A percentile compares a stretch with the other conserved stretches of the same genome.
Conservation (phyloP, 78 protist species). For the Pelomyxa schiedti region DNA sequence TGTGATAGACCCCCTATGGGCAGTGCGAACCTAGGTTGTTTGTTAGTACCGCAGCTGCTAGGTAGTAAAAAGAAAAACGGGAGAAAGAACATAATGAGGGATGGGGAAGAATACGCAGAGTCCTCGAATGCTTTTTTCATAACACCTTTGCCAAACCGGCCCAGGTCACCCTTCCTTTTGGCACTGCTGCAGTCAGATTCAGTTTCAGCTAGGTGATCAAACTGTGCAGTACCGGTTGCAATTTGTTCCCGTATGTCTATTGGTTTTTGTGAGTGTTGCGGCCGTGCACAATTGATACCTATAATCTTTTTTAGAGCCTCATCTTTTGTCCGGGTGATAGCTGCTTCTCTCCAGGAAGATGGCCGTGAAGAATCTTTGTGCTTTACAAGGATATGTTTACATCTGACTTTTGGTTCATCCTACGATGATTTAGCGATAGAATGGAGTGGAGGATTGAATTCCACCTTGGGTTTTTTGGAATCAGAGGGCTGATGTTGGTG, state of each 20-base stretch:
- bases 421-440: too few relatives aligned
- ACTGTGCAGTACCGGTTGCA: background rate
- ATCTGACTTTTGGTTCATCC: background rate
- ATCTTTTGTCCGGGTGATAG: background rate
- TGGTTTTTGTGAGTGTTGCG: too few relatives aligned
- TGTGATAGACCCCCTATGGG: conserved; percentile 61
- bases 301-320: background rate
- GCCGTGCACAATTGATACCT: too few relatives aligned
- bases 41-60: background rate
- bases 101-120: background rate
- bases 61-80: too few relatives aligned
- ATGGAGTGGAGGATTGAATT: too few relatives aligned
- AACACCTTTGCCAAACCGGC: background rate
- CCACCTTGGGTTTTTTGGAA: too few relatives aligned
- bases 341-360: background rate
- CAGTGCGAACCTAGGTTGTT: conserved; percentile 22
- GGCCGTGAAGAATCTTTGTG: background rate
- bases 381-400: background rate
- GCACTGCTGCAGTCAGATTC: background rate
- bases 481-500: too few relatives aligned
- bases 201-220: background rate
- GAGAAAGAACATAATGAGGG: background rate
- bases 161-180: background rate
- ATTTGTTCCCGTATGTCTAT: background rate
- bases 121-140: background rate